phyloP scores from a whole-genome alignment of 164 flowering plant genomes.

The Taxillus chinensis region DNA sequence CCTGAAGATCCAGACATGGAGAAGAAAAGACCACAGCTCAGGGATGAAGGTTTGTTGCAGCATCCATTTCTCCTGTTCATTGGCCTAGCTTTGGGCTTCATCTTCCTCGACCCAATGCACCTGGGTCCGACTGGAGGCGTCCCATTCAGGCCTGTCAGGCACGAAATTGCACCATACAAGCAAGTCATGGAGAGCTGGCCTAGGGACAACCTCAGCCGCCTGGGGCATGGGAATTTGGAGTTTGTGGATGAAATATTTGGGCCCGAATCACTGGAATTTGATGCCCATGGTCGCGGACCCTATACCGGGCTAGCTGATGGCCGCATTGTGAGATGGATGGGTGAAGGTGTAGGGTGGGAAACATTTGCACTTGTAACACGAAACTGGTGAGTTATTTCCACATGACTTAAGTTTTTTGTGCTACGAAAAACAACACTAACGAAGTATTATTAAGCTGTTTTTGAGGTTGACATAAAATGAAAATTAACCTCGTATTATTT shows the following conservation, averaged over 20 bases:
- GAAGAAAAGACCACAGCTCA: constrained; percentile 25
- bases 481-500: too few species aligned
- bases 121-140: constrained; percentile 70
- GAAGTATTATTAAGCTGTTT: too few species aligned
- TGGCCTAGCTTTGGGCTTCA: constrained; percentile 41
- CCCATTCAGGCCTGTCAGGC: constrained; percentile 73
- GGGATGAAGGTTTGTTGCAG: constrained; percentile 39
- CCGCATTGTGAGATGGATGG: constrained; percentile 95
- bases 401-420: neutral
- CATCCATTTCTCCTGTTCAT: constrained; percentile 38
- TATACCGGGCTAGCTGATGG: constrained; percentile 92
- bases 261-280: constrained; percentile 88
- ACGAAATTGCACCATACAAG: constrained; percentile 65
- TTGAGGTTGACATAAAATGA: too few species aligned
- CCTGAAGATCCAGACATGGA: constrained; percentile 26
- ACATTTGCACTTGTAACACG: constrained; percentile 74
- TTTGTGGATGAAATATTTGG: constrained; percentile 76
- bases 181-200: constrained; percentile 85
- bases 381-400: constrained; percentile 44
- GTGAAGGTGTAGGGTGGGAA: constrained; percentile 71
- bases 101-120: constrained; percentile 68
- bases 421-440: too few species aligned
- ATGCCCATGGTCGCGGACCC: constrained; percentile 69
- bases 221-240: constrained; percentile 60
- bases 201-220: constrained; percentile 58